Evolutionary conservation across 345 rosid genomes (phyloP).

Genomic region (Angophora floribunda): DNA sequence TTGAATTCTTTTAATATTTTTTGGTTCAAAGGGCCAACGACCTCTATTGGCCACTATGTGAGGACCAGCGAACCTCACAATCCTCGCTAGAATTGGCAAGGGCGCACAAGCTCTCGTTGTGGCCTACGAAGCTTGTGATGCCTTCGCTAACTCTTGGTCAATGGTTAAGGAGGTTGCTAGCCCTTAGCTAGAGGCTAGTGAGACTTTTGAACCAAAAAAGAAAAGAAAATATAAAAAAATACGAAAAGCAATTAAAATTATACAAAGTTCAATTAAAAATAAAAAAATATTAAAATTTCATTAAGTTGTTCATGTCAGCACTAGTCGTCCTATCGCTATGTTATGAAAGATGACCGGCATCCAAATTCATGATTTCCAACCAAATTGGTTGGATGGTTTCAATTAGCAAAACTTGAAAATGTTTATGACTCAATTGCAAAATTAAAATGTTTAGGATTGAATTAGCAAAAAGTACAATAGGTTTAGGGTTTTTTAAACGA

Average conservation of each 20-base stretch:
- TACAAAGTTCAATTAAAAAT: too few species aligned
- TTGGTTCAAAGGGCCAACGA: too few species aligned
- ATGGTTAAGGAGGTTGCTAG: rapidly evolving
- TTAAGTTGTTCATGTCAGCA: rapidly evolving
- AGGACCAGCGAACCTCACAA: neutral
- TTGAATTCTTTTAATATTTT: too few species aligned
- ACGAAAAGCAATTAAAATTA: too few species aligned
- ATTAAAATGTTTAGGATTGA: too few species aligned
- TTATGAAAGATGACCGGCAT: too few species aligned
- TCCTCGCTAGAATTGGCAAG: too few species aligned
- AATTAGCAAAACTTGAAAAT: too few species aligned
- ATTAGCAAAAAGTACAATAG: rapidly evolving
- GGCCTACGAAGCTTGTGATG: rapidly evolving
- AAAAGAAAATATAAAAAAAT: too few species aligned
- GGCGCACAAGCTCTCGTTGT: neutral
- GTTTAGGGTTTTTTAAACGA: rapidly evolving
- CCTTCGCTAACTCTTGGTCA: neutral
- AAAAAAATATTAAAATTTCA: too few species aligned
- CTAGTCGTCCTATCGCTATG: rapidly evolving
- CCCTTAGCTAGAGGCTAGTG: neutral
- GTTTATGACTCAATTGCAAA: rapidly evolving
- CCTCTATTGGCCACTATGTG: too few species aligned
- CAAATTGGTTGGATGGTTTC: too few species aligned
- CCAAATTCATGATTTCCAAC: neutral
- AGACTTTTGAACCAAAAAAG: neutral